Evolutionary conservation across 805 yeast genomes (phyloP).

Genomic region (Wickerhamiella bombiphila): DNA sequence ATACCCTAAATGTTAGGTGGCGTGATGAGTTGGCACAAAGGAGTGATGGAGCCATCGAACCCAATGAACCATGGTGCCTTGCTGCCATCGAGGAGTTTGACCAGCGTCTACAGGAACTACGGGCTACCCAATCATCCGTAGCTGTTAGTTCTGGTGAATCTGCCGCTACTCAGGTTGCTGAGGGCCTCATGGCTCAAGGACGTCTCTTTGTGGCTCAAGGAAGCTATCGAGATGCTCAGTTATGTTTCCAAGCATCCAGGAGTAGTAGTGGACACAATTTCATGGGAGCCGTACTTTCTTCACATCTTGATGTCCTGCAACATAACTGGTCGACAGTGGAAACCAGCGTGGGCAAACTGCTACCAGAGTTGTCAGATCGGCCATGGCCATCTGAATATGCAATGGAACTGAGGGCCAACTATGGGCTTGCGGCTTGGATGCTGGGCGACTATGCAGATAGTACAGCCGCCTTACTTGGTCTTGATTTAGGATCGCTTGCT

Average conservation of each 20-base stretch:
- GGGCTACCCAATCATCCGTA: neutral
- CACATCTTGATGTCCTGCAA: conserved; percentile 8
- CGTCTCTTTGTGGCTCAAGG: conserved; percentile 5
- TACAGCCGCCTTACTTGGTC: conserved; percentile 6
- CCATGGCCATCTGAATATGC: neutral
- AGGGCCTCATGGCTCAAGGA: conserved; percentile 4
- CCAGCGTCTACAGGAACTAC: neutral
- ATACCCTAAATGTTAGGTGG: conserved; percentile 4
- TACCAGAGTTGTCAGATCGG: neutral
- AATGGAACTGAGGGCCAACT: conserved; percentile 3
- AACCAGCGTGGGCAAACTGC: neutral
- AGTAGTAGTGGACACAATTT: too few species aligned
- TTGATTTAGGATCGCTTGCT: too few species aligned
- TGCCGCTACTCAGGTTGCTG: conserved; percentile 2
- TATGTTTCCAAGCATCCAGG: neutral
- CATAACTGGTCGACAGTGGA: conserved; percentile 8
- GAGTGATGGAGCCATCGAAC: neutral
- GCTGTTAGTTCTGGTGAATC: neutral
- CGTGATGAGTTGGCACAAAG: conserved; percentile 2
- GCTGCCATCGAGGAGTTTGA: conserved; percentile 1
- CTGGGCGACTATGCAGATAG: conserved; percentile 6
- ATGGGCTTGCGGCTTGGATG: conserved; percentile 10
- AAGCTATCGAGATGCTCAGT: conserved; percentile 7
- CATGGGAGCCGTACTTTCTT: conserved; percentile 2
- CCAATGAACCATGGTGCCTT: neutral